These are phyloP conservation scores for Lactuca sativa DNA, from an alignment of 129 eudicot genomes.

Conservation along the genomic window DNA sequence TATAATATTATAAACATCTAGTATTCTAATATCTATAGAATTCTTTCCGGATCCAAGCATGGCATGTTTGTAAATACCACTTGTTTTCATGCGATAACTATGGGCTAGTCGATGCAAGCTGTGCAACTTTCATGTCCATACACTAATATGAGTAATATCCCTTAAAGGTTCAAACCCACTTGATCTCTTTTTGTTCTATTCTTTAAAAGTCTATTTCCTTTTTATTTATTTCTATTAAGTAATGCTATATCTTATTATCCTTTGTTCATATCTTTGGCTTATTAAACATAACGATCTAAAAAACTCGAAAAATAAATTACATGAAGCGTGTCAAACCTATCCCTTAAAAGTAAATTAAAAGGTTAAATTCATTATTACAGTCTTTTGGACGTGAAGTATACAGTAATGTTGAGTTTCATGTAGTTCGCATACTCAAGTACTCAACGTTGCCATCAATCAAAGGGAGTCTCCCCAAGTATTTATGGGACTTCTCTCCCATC, in stretches of 20 bases:
- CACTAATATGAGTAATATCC: slow-evolving; percentile 14
- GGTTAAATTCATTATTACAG: no score
- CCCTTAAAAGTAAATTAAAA: no score
- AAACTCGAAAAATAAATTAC: not conserved
- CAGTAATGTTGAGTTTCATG: no score
- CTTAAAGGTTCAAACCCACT: not conserved
- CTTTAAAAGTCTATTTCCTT: not conserved
- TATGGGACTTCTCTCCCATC: no score
- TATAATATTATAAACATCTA: not conserved
- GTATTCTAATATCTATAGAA: not conserved
- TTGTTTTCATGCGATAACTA: slow-evolving; percentile 20
- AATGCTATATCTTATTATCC: no score
- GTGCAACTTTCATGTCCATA: slow-evolving; percentile 20
- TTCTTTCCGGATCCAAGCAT: not conserved
- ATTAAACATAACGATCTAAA: not conserved
- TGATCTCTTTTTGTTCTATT: not conserved
- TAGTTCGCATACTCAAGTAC: no score
- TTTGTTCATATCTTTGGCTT: no score
- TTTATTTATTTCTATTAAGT: not conserved
- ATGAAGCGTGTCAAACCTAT: no score
- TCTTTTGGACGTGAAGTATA: no score
- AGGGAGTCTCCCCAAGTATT: no score
- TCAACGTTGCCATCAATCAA: no score
- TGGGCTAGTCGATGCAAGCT: slow-evolving; percentile 5
- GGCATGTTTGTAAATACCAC: slow-evolving; percentile 12